Percentiles rank a stretch among this genome's conserved stretches.
Evolutionary conservation across 225 moss, liverwort and hornwort genomes (phyloP).

Genomic region (Sphagnum contortum): DNA sequence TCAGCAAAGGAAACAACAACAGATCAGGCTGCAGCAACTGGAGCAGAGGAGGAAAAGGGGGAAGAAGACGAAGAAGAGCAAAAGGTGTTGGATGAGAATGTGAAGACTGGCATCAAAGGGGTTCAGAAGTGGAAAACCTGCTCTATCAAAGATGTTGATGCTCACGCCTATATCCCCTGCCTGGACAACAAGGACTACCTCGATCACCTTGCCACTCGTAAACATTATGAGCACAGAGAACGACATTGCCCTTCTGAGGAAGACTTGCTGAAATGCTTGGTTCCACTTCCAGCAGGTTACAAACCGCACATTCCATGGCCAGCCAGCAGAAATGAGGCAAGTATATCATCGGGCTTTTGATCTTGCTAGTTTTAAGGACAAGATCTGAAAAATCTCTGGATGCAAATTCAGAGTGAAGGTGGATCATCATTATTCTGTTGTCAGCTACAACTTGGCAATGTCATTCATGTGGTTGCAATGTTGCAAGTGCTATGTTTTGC

Average conservation of each 20-base stretch:
- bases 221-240: conserved; percentile 8
- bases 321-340: conserved; percentile 31
- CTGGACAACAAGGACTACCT: conserved; percentile 2
- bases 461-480: background rate
- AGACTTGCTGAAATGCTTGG: conserved; percentile 4
- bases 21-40: no score
- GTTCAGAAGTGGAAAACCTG: background rate
- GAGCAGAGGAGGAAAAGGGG: no score
- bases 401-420: no score
- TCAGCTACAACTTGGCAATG: no score
- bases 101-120: background rate
- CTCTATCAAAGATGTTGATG: background rate
- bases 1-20: background rate
- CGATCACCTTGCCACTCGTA: background rate
- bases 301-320: conserved; percentile 44
- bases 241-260: conserved; percentile 5
- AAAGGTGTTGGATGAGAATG: no score
- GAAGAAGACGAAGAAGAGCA: no score
- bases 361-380: no score
- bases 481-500: no score
- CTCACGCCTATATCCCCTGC: conserved; percentile 3
- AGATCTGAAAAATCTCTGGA: no score
- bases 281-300: conserved; percentile 34
- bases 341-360: background rate
- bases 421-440: no score